Evolutionary conservation across 2,329 filamentous ascomycete genomes (phyloP).

Genomic region (Colletotrichum lentis): DNA sequence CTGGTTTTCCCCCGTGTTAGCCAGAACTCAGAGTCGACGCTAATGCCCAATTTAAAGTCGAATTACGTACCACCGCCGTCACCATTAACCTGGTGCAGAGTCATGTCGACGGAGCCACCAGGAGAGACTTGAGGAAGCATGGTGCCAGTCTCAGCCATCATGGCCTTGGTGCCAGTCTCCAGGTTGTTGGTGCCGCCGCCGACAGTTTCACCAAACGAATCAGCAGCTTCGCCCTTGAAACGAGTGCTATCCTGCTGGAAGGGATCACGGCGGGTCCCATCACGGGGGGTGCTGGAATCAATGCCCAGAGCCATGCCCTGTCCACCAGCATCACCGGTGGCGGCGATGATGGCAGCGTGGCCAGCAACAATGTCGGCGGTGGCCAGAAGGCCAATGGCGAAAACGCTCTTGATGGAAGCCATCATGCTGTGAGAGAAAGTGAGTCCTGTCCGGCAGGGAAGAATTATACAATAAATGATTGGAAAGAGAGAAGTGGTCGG

Average conservation of each 20-base stretch:
- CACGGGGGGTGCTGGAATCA: constrained; percentile 65
- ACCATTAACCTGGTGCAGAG: constrained; percentile 72
- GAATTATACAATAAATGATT: constrained; percentile 36
- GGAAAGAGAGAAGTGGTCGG: constrained; percentile 28
- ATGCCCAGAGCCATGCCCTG: constrained; percentile 61
- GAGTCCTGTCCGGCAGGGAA: constrained; percentile 36
- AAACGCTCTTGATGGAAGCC: constrained; percentile 45
- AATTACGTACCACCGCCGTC: constrained; percentile 64
- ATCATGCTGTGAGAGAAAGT: constrained; percentile 41
- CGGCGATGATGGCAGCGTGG: constrained; percentile 67
- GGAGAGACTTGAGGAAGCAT: constrained; percentile 66
- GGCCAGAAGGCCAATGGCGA: constrained; percentile 60
- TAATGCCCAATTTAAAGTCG: neutral
- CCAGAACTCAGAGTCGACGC: too few relatives aligned
- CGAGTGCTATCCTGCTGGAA: constrained; percentile 72
- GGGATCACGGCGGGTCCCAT: constrained; percentile 66
- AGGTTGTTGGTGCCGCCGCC: constrained; percentile 64
- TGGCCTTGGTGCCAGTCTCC: constrained; percentile 63
- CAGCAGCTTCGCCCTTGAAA: constrained; percentile 62
- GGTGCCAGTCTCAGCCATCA: constrained; percentile 65
- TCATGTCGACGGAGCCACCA: constrained; percentile 68
- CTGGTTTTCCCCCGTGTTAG: neutral
- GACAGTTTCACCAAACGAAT: constrained; percentile 67
- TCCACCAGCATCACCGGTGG: constrained; percentile 66
- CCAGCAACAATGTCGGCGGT: constrained; percentile 64